A percentile compares a stretch with the other conserved stretches of the same genome.
Evolutionary conservation across 176 grass and related monocot species (phyloP).

Genomic region (Phragmites australis): DNA sequence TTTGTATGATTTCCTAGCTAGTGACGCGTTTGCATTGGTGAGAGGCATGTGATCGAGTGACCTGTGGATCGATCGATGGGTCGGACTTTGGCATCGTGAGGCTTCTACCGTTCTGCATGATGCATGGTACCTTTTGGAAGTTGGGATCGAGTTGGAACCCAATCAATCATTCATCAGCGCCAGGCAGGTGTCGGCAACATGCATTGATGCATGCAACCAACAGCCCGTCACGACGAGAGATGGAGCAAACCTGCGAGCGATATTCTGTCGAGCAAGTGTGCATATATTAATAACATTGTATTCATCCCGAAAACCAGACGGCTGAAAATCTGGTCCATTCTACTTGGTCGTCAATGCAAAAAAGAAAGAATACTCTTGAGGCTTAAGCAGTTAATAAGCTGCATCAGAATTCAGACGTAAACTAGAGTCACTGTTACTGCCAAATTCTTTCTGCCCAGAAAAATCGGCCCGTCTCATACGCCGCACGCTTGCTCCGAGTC

Average conservation of each 20-base stretch:
- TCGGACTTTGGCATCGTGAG: background rate
- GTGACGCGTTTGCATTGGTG: constrained; percentile 46
- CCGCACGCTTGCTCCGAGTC: background rate
- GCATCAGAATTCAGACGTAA: background rate
- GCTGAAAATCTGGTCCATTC: background rate
- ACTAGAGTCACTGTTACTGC: background rate
- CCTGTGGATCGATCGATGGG: background rate
- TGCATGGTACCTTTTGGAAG: constrained; percentile 15
- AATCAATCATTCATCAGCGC: constrained; percentile 8
- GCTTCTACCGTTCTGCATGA: background rate
- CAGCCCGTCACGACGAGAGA: background rate
- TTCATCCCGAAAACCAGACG: background rate
- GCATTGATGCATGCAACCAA: constrained; percentile 1
- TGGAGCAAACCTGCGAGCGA: background rate
- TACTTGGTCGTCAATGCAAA: too few relatives aligned
- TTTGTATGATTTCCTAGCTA: background rate
- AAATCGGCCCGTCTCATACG: too few relatives aligned
- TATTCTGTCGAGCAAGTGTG: constrained; percentile 23
- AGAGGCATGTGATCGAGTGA: constrained; percentile 33
- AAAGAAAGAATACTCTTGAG: background rate
- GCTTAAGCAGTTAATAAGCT: background rate
- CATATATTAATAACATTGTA: background rate
- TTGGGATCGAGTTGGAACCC: constrained; percentile 40
- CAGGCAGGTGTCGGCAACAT: constrained; percentile 19
- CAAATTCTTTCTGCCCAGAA: too few relatives aligned